A percentile compares a stretch with the other conserved stretches of the same genome.
Conservation (phyloP, 257 asterid species). For the Solanum tarijense region DNA sequence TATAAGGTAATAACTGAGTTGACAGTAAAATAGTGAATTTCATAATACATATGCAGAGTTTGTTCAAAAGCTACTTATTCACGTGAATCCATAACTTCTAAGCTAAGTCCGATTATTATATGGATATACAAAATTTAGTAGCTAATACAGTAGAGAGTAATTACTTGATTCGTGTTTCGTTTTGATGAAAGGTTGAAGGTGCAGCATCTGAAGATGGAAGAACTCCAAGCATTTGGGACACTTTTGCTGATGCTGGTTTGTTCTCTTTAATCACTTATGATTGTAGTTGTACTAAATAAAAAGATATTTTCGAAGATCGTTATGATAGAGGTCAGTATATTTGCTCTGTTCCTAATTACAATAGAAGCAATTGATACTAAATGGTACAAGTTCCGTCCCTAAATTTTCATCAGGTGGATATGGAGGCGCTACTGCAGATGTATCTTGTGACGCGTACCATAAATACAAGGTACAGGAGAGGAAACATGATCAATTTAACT, state of each 20-base stretch:
- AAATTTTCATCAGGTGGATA: background rate
- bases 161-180: background rate
- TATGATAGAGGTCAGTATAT: background rate
- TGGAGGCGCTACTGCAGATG: conserved; percentile 15
- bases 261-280: background rate
- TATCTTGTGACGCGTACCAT: conserved; percentile 23
- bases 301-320: background rate
- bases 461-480: conserved; percentile 14
- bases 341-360: background rate
- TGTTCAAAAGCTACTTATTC: background rate
- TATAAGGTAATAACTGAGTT: background rate
- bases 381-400: background rate
- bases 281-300: background rate
- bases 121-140: background rate
- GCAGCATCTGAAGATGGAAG: conserved; percentile 41
- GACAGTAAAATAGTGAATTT: background rate
- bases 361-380: background rate
- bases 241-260: conserved; percentile 33
- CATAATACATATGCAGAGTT: background rate
- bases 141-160: background rate
- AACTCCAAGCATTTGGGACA: conserved; percentile 41
- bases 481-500: background rate
- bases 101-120: background rate
- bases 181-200: conserved; percentile 21
- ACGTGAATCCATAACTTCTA: background rate